phyloP scores from a whole-genome alignment of 2,329 filamentous ascomycete species.

The Arthrobotrys entomopaga region DNA sequence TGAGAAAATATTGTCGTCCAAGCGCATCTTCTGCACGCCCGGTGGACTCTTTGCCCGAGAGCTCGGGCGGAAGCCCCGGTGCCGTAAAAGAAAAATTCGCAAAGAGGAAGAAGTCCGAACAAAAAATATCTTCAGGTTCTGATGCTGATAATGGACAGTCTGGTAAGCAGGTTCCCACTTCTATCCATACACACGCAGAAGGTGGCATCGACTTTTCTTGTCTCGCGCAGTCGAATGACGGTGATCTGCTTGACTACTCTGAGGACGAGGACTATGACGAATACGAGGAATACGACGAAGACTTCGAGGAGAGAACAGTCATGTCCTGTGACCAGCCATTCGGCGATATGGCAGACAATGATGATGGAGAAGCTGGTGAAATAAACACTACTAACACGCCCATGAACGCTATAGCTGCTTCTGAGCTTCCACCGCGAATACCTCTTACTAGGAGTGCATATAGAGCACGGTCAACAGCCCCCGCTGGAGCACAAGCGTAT shows the following conservation, averaged over 20 bases:
- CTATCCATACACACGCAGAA: no score
- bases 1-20: no score
- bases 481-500: no score
- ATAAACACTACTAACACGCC: no score
- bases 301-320: not conserved
- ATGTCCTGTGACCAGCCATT: not conserved
- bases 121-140: not conserved
- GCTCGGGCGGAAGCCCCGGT: no score
- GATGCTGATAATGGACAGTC: conserved; percentile 1
- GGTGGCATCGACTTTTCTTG: not conserved
- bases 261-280: conserved; percentile 17
- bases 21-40: no score
- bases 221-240: not conserved
- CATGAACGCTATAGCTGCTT: not conserved
- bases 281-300: not conserved
- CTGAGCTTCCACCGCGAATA: not conserved
- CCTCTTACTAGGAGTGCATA: no score
- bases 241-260: conserved; percentile 1
- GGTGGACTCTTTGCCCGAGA: no score
- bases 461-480: no score
- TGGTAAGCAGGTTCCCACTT: conserved; percentile 30
- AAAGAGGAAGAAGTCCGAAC: not conserved
- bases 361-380: no score
- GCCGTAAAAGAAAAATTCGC: not conserved
- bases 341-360: not conserved